Evolutionary conservation across 116 monocot species (phyloP).

Genomic region (Phalaenopsis hybrid): DNA sequence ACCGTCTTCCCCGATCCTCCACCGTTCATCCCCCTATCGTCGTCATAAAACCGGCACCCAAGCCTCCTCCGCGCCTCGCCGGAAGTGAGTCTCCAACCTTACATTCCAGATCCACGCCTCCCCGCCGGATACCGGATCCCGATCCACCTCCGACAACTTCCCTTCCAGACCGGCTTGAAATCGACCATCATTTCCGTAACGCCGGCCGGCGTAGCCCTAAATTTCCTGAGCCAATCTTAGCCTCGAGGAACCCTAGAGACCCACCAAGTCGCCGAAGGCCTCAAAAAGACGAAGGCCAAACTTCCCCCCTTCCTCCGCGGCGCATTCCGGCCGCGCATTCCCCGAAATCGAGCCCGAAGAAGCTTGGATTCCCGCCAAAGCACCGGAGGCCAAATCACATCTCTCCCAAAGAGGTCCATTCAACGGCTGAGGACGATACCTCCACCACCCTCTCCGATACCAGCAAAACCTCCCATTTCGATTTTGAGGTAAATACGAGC

Average conservation of each 20-base stretch:
- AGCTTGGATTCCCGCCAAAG: background rate
- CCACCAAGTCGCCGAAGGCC: constrained; percentile 15
- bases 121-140: background rate
- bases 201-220: background rate
- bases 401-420: constrained; percentile 1
- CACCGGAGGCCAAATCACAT: constrained; percentile 7
- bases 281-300: constrained; percentile 7
- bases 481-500: constrained; percentile 53
- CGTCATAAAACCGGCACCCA: constrained; percentile 46
- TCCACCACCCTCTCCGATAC: constrained; percentile 40
- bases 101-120: constrained; percentile 2
- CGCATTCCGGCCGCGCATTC: constrained; percentile 26
- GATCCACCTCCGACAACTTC: background rate
- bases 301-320: constrained; percentile 12
- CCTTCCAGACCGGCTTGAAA: background rate
- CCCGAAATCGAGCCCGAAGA: constrained; percentile 25
- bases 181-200: constrained; percentile 6
- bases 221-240: background rate
- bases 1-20: background rate
- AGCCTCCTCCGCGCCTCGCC: background rate
- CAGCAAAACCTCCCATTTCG: constrained; percentile 42
- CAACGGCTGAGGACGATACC: constrained; percentile 39
- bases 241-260: background rate
- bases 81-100: constrained; percentile 5
- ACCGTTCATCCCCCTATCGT: constrained; percentile 24